Base-by-base conservation (phyloP, 176 grass and related monocot genomes). In the Saccharum officinarum region DNA sequence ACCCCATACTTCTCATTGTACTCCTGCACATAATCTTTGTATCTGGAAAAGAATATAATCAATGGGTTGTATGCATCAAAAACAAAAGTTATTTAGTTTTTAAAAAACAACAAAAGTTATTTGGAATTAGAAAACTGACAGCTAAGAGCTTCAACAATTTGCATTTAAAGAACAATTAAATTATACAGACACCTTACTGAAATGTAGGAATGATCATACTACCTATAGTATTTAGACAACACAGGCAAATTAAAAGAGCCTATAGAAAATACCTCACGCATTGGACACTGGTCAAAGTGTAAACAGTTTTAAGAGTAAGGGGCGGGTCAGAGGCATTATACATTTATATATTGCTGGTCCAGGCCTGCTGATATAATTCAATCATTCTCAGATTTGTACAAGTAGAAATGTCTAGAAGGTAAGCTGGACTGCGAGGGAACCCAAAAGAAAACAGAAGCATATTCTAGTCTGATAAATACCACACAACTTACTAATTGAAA, bases 1-100 rank as follows among this genome's bases (percentile, higher is more conserved):
- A 83, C 93, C 23, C 72, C 73, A 36, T 93, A 90, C 69, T 98
- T 98, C 76, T 95, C 95, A 82, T 86, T 79, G 86, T 90, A 98
- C 85, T 98, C 95, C 87, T 90, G 91, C 67, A 93, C 69, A 82
- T 95, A 98, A 83, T 90, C 87, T 87, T 93, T 83, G 46, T 92
- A 95, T 87, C 95, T 98, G 81, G 73, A 90, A 90, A 77, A 77
- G 50, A 86, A 84, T 60, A 89, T 50, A 91, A 75, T 83, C 31
- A 69, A 31, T 87, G 74, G 45, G 16, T 60, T 36, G 28, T 52
- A 44, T 65, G 38, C 39, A 50, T 20, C 7, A 76, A 82, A 20
- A 80, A 75, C 12, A 78, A 69, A 86, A 72, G 3, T 42, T 34
- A 50, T 3, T 31, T 65, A 7, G 16, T 55, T 55, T 55, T 20